Evolutionary conservation across 179 eudicot species (phyloP).

Genomic region (Vitellaria paradoxa): DNA sequence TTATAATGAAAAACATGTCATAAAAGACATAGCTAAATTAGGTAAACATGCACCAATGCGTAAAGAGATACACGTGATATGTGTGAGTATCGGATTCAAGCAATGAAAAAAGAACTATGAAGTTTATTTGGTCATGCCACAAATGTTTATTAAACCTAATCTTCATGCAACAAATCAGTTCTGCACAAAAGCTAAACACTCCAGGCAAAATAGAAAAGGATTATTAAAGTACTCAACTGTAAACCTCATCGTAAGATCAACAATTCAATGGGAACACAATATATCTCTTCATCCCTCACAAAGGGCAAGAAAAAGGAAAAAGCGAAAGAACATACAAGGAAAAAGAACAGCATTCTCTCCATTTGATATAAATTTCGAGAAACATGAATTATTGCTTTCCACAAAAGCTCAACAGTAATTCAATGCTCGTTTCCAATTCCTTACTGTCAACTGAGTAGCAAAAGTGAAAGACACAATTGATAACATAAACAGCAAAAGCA

Average conservation of each 20-base stretch:
- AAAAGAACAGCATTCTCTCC: neutral
- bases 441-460: neutral
- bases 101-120: neutral
- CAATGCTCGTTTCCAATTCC: neutral
- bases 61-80: neutral
- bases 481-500: neutral
- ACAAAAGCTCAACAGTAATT: neutral
- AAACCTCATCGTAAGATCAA: neutral
- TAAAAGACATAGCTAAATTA: neutral
- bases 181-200: neutral
- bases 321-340: neutral
- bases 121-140: neutral
- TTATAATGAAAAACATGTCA: neutral
- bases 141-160: neutral
- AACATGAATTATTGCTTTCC: neutral
- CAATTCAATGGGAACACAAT: neutral
- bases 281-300: constrained; percentile 1
- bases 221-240: neutral
- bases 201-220: neutral
- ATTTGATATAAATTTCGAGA: neutral
- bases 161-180: neutral
- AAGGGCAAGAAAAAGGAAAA: neutral
- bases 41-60: neutral
- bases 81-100: neutral
- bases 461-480: neutral